Percentiles rank a stretch among this genome's conserved stretches.
These are phyloP conservation scores for Collybia nuda DNA, from an alignment of 768 basidiomycete genomes.

Conservation along the genomic window DNA sequence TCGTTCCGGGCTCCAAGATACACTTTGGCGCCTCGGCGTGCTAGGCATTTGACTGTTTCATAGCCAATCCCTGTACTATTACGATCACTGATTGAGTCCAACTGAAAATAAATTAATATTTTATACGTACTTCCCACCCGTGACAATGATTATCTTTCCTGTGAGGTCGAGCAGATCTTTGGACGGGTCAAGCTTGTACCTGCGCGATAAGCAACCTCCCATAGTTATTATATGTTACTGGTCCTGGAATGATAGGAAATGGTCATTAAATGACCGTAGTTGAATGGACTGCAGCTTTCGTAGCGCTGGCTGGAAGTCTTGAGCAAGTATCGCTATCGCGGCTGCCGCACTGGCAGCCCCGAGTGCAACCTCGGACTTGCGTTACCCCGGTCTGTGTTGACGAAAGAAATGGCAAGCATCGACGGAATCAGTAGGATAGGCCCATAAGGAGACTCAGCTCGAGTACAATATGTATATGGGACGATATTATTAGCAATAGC, in stretches of 20 bases:
- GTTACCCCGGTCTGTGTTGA: too few species aligned
- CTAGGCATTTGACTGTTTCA: conserved; percentile 43
- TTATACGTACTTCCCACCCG: conserved; percentile 12
- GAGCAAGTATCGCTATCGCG: too few species aligned
- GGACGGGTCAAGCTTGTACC: conserved; percentile 9
- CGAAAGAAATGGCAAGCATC: too few species aligned
- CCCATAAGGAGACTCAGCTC: too few species aligned
- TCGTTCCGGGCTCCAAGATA: conserved; percentile 48
- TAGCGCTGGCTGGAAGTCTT: too few species aligned
- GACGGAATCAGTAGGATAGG: too few species aligned
- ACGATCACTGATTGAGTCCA: neutral
- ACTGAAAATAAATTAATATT: neutral
- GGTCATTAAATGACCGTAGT: neutral
- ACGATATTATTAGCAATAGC: too few species aligned
- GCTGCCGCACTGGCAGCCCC: too few species aligned
- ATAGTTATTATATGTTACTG: neutral
- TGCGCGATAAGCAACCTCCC: conserved; percentile 10
- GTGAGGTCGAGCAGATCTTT: conserved; percentile 16
- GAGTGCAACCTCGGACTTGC: too few species aligned
- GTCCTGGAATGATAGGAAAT: neutral
- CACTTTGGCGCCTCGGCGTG: conserved; percentile 48
- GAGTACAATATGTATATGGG: too few species aligned
- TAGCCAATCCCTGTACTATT: conserved; percentile 47
- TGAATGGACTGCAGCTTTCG: too few species aligned
- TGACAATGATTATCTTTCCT: conserved; percentile 14